Evolutionary conservation across 2,329 filamentous ascomycete species (phyloP), one percentile per base, ranked within the genome.

Genomic region (Fusarium redolens): DNA sequence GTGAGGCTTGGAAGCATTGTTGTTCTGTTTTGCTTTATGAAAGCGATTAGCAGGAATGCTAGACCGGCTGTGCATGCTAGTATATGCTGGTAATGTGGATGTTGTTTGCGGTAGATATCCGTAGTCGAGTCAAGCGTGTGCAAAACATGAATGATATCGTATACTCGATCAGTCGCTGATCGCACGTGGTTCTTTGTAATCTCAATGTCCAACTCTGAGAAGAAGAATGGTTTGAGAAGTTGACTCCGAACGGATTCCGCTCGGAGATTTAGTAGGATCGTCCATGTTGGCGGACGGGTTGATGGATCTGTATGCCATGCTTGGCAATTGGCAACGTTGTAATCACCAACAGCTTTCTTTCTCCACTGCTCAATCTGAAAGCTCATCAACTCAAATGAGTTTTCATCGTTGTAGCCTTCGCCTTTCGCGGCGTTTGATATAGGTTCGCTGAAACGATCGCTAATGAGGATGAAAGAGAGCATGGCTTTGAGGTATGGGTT

Each of bases 351-450:
- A 3, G 73, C 73, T 7, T 70, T 75, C 30, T 74, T 78, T 4
- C 74, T 59, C 77, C 77, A 79, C 33, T 78, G 76, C 15, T 77
- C 75, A 8, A 80, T 72, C 25, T 79, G 78, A 13, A 80, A 79
- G 11, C 72, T 78, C 69, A 79, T 72, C 8, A 80, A 13, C 13
- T 80, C 78, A n/a, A 78, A 77, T 0, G 72, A 70, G 18, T 76
- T 78, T 6, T 78, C 69, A 13, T 80, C 77, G 1, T 73, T 69
- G 8, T 78, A 75, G 1, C 69, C 64, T 25, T 72, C 69, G 1
- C 69, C 69, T 47, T 61, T 69, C 1, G 69, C 58, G 0, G 69
- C 69, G 1, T 63, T 56, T 0, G 69, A 72, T n/a, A 72, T 65
- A 1, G 69, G 69, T 17, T 72, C 69, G 7, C 65, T 60, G 22